These are phyloP conservation scores for Apiotrichum sp. DNA, from an alignment of 1,284 basidiomycete genomes.

Conservation along the genomic window DNA sequence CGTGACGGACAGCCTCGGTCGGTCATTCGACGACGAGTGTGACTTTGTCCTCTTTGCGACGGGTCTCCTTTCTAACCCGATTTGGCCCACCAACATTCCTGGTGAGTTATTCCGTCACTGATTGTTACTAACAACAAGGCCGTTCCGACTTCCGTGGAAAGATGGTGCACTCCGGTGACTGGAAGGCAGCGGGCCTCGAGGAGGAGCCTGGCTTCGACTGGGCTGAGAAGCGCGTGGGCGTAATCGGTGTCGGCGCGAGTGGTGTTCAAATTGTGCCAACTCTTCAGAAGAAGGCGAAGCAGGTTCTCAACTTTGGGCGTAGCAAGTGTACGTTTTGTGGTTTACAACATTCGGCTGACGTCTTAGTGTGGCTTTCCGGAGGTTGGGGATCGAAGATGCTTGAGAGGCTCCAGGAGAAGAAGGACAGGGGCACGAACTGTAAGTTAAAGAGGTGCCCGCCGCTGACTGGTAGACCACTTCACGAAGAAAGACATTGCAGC, in stretches of 20 bases:
- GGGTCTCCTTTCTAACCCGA: conserved; percentile 24
- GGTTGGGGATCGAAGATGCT: conserved; percentile 22
- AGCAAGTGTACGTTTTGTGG: not conserved
- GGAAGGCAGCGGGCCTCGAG: conserved; percentile 3
- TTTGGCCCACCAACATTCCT: conserved; percentile 20
- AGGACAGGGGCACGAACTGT: conserved; percentile 7
- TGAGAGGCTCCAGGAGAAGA: not conserved
- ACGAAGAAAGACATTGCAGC: conserved; percentile 19
- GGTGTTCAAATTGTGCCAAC: conserved; percentile 26
- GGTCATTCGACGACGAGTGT: conserved; percentile 16
- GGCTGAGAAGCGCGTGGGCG: conserved; percentile 11
- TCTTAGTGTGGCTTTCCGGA: conserved; percentile 22
- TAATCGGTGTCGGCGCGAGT: conserved; percentile 15
- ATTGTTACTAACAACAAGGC: too few relatives aligned
- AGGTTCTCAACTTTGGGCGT: conserved; percentile 26
- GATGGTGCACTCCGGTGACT: conserved; percentile 27
- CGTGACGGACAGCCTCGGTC: conserved; percentile 8
- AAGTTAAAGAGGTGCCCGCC: conserved; percentile 1
- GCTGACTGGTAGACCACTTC: conserved; percentile 14
- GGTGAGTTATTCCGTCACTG: not conserved
- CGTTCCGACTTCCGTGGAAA: conserved; percentile 22
- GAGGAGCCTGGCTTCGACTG: conserved; percentile 9
- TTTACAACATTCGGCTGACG: not conserved
- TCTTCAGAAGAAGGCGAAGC: conserved; percentile 17
- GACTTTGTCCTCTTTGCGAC: conserved; percentile 36